Conservation (phyloP, 495 filamentous ascomycete species). For the Hyphodiscus hymeniophilus region DNA sequence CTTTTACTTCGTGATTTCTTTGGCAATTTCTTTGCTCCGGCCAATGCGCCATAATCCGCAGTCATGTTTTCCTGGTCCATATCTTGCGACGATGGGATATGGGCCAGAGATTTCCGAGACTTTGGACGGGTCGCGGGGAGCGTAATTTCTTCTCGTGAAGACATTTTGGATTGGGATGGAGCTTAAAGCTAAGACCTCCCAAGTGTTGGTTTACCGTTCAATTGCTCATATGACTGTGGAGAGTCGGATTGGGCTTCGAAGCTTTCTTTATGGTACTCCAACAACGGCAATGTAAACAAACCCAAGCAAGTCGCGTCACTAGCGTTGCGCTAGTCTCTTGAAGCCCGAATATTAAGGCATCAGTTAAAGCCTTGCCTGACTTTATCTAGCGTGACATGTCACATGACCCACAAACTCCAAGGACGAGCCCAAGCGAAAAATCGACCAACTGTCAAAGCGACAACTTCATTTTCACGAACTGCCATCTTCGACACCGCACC, state of each 20-base stretch:
- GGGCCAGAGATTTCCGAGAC: constrained; percentile 71
- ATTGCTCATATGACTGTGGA: constrained; percentile 7
- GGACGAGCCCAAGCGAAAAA: constrained; percentile 10
- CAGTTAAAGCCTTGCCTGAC: too few species aligned
- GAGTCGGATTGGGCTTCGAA: constrained; percentile 7
- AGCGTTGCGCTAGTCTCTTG: too few species aligned
- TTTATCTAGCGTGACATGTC: neutral
- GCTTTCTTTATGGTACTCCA: constrained; percentile 4
- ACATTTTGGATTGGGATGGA: constrained; percentile 28
- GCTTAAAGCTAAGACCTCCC: constrained; percentile 8
- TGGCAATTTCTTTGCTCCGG: constrained; percentile 26
- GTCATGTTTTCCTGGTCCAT: constrained; percentile 69
- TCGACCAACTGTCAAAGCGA: neutral
- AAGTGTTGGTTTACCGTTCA: neutral
- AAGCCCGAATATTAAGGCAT: too few species aligned
- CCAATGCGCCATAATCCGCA: constrained; percentile 42
- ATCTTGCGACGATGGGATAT: constrained; percentile 42
- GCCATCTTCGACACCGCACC: constrained; percentile 22
- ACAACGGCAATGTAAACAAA: constrained; percentile 17
- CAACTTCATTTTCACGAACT: constrained; percentile 8
- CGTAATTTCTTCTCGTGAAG: constrained; percentile 36
- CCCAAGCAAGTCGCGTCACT: constrained; percentile 8
- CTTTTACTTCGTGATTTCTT: constrained; percentile 92
- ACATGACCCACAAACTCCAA: neutral
- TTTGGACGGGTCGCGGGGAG: constrained; percentile 44